These are phyloP conservation scores for Amanita rimosa DNA, from an alignment of 768 basidiomycete genomes.

Conservation along the genomic window DNA sequence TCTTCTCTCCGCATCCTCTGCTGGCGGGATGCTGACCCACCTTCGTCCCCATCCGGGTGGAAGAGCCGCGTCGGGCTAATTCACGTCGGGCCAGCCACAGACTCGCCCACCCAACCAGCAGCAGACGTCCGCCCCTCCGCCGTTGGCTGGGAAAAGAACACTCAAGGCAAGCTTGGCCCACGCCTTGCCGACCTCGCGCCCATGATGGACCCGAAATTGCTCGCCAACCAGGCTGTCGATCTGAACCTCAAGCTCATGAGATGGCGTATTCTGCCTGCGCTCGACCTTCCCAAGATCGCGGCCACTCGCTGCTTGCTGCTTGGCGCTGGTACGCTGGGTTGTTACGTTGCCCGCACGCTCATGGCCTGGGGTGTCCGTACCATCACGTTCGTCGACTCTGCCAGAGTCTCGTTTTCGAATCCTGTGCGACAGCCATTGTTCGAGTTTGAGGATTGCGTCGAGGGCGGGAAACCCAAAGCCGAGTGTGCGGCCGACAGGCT, in stretches of 20 bases:
- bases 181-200: conserved; percentile 85
- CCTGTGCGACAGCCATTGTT: conserved; percentile 96
- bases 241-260: conserved; percentile 96
- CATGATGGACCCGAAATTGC: conserved; percentile 91
- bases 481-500: conserved; percentile 78
- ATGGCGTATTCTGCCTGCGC: conserved; percentile 86
- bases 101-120: conserved; percentile 25
- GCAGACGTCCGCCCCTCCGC: conserved; percentile 22
- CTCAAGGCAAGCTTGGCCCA: conserved; percentile 76
- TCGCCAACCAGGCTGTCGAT: conserved; percentile 96
- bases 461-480: conserved; percentile 92
- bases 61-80: conserved; percentile 56
- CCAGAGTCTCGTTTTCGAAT: conserved; percentile 90
- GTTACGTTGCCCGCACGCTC: conserved; percentile 85
- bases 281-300: conserved; percentile 84
- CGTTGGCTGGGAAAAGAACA: conserved; percentile 95
- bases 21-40: conserved; percentile 59
- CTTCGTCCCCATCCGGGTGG: conserved; percentile 28
- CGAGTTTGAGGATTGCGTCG: conserved; percentile 85
- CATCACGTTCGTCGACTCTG: conserved; percentile 89
- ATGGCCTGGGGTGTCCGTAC: conserved; percentile 97
- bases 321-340: conserved; percentile 94
- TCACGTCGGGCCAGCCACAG: conserved; percentile 15
- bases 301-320: conserved; percentile 73
- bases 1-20: conserved; percentile 53